Base-by-base conservation (phyloP, 192 early-diverging fungal genomes). In the Coemansia sp. region DNA sequence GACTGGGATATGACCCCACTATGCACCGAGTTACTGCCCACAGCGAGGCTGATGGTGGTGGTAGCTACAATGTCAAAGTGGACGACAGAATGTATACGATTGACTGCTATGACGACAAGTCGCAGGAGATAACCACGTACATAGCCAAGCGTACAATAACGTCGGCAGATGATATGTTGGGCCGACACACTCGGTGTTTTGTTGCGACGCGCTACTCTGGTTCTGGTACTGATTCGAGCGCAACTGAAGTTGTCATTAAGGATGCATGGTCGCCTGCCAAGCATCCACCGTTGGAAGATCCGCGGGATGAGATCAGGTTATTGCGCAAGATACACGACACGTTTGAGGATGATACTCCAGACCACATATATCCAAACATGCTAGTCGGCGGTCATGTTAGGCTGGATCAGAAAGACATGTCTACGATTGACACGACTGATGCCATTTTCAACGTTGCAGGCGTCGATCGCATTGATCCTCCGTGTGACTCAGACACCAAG, bases 251-350 rank as follows among this genome's bases (percentile, higher is more conserved):
- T 14, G 62, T 64, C 5, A 53, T 70, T 15, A 70, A 70, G 21
- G 68, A 70, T 25, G 39, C 68, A 8, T 64, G 68, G 68, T 21
- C 66, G 0, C 17, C 54, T 22, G 43, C 38, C 24, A 60, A 14
- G 22, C 10, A 4, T 12, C 35, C 37, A 41, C 17, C 8, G 11
- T 32, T 41, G 17, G 15, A 58, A 15, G 25, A 41, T 10, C 5
- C 14, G 17, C 27, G 56, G 37, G 41, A 43, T 8, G 27, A 58
- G 56, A 58, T 58, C 15, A 39, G 23, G 1, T 5, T 58, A 7
- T 8, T 69, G 21, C 43, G 54, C 0, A 43, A 29, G 41, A 57
- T 69, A 35, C 45, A 32, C 2, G 21, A 61, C 2, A 57, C 21
- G 14, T 19, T 69, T 14, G n/a, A 4, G 9, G 14, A 5, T 0